Evolutionary conservation across 306 rosid genomes (phyloP).

Genomic region (Vigna nakashimae): DNA sequence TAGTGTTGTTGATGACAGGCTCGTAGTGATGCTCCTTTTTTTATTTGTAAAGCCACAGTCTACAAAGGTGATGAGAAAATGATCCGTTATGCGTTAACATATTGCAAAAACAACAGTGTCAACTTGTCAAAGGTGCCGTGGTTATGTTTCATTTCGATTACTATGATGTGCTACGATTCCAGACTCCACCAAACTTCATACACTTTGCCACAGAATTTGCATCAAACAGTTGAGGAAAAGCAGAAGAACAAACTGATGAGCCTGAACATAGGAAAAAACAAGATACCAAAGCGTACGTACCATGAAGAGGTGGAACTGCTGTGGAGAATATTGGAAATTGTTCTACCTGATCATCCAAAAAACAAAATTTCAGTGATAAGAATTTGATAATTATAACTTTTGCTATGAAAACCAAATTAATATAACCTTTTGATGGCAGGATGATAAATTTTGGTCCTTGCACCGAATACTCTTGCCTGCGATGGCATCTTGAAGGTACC

Average conservation of each 20-base stretch:
- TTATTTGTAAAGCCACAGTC: not conserved
- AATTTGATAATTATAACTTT: not conserved
- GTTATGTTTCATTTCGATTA: not conserved
- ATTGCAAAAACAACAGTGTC: not conserved
- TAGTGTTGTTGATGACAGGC: not conserved
- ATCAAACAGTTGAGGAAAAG: not conserved
- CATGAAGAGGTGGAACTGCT: not conserved
- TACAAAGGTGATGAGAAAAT: not conserved
- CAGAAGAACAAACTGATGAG: not conserved
- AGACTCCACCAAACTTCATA: not conserved
- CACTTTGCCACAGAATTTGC: slow-evolving; percentile 1
- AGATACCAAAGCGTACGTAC: slow-evolving; percentile 30
- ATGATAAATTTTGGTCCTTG: slow-evolving; percentile 26
- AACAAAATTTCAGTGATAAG: slow-evolving; percentile 3
- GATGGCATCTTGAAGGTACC: slow-evolving; percentile 48
- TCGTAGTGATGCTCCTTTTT: not conserved
- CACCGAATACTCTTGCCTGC: slow-evolving; percentile 5
- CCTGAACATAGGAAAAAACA: not conserved
- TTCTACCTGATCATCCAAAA: slow-evolving; percentile 34
- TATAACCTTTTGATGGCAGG: slow-evolving; percentile 30
- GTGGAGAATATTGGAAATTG: slow-evolving; percentile 8
- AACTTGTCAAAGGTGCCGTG: not conserved
- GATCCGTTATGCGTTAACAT: not conserved
- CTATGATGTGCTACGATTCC: not conserved
- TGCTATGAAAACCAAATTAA: not conserved